Evolutionary conservation across 306 rosid species (phyloP).

Genomic region (Cicer cuneatum): DNA sequence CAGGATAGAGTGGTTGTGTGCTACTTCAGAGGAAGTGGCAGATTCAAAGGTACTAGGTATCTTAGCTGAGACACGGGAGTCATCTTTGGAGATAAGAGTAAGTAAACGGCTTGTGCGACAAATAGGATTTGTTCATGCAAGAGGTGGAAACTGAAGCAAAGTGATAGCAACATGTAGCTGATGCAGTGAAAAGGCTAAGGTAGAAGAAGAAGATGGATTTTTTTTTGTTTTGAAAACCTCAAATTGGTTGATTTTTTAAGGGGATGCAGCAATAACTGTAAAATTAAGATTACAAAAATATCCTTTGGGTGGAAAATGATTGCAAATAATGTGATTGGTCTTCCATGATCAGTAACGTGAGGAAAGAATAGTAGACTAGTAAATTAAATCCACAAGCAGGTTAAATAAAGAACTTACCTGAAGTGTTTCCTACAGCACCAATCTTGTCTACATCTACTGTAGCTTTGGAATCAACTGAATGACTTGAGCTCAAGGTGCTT

Average conservation of each 20-base stretch:
- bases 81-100: not conserved
- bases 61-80: not conserved
- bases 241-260: not conserved
- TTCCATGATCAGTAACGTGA: not conserved
- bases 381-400: not conserved
- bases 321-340: not conserved
- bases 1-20: not conserved
- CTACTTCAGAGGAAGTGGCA: not conserved
- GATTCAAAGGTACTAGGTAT: not conserved
- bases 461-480: conserved; percentile 58
- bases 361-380: not conserved
- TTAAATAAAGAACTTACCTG: conserved; percentile 56
- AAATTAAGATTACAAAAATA: not conserved
- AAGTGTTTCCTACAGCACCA: conserved; percentile 89
- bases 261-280: not conserved
- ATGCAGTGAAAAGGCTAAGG: not conserved
- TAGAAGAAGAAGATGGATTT: not conserved
- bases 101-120: not conserved
- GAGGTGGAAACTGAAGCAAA: not conserved
- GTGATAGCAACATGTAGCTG: not conserved
- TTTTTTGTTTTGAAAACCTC: not conserved
- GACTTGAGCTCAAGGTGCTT: conserved; percentile 53
- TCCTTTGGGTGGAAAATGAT: not conserved
- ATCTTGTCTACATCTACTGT: conserved; percentile 62
- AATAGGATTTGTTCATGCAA: not conserved